Evolutionary conservation across 2,329 filamentous ascomycete genomes (phyloP), one percentile per base, ranked within the genome.

Genomic region (Penicillium sp.): DNA sequence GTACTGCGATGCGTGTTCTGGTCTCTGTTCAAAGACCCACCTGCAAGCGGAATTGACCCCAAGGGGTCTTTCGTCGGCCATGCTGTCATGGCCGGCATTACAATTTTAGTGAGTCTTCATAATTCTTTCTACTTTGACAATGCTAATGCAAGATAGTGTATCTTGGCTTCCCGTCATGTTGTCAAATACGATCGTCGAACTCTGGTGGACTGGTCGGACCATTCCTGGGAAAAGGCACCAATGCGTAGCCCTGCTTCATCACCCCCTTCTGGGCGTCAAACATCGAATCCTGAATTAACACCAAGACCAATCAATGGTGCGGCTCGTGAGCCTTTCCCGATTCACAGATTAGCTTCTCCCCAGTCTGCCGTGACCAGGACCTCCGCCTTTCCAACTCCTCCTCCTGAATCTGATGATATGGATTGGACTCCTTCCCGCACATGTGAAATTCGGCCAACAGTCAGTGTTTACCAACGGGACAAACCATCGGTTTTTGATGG

Each of bases 361-460:
- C 68, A 51, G 33, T 55, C 67, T 46, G 58, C 65, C 21, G 59
- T 60, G 14, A 57, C 62, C 31, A 55, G 62, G 24, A 56, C 64
- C 49, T 59, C 62, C n/a, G 55, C 67, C 50, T 67, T 68, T 47
- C 67, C 73, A 21, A 76, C 75, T 21, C 74, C 73, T 50, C 74
- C 73, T 49, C 71, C 73, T 5, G 76, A 77, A 49, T 67, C 64
- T 19, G 78, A 80, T 57, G 72, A 71, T 43, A 81, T 82, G 79
- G 79, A 82, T 58, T 82, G 79, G 79, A 78, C 76, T 33, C 79
- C 79, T n/a, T 77, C 78, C 35, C 59, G 67, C 42, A 71, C 76
- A 42, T 68, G 74, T 52, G 60, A 72, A 21, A 66, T 76, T 21
- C 68, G 67, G 45, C 71, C 72, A 31, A 73, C 49, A 7, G 60